A percentile compares a stretch with the other conserved stretches of the same genome.
Evolutionary conservation across 257 asterid genomes (phyloP).

Genomic region (Solanum sparsipilum): DNA sequence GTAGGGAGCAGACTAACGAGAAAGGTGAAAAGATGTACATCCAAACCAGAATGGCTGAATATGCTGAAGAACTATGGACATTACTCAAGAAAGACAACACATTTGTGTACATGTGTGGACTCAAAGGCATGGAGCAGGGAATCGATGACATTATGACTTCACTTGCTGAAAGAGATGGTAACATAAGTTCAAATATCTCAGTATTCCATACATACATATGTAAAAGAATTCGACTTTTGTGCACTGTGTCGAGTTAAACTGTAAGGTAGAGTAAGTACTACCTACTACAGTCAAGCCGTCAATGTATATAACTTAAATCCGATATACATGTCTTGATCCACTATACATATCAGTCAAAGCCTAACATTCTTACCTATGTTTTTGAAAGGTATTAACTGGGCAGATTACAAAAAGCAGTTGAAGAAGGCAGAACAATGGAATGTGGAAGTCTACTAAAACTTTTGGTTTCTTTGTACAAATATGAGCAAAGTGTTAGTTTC

Average conservation of each 20-base stretch:
- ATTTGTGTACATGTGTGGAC: constrained; percentile 86
- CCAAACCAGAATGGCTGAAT: constrained; percentile 93
- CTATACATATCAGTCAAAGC: not conserved
- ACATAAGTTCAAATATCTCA: not conserved
- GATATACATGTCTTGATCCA: not conserved
- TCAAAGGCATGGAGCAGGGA: constrained; percentile 93
- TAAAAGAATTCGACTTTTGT: not conserved
- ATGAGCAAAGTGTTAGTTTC: constrained; percentile 5
- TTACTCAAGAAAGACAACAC: constrained; percentile 89
- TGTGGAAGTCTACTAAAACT: constrained; percentile 80
- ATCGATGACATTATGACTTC: constrained; percentile 80
- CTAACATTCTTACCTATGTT: not conserved
- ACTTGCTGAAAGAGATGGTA: constrained; percentile 86
- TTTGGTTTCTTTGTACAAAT: constrained; percentile 33
- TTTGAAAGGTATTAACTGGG: constrained; percentile 71
- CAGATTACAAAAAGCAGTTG: constrained; percentile 67
- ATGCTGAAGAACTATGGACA: constrained; percentile 86
- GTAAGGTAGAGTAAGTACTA: not conserved
- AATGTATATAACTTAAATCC: not conserved
- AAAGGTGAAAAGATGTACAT: constrained; percentile 91
- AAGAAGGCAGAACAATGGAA: constrained; percentile 90
- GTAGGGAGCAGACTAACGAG: constrained; percentile 78
- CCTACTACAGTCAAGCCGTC: not conserved
- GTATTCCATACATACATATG: not conserved
- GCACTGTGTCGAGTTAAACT: not conserved